Base-by-base conservation (phyloP, 1,284 basidiomycete genomes). In the Cryptococcus floricola region DNA sequence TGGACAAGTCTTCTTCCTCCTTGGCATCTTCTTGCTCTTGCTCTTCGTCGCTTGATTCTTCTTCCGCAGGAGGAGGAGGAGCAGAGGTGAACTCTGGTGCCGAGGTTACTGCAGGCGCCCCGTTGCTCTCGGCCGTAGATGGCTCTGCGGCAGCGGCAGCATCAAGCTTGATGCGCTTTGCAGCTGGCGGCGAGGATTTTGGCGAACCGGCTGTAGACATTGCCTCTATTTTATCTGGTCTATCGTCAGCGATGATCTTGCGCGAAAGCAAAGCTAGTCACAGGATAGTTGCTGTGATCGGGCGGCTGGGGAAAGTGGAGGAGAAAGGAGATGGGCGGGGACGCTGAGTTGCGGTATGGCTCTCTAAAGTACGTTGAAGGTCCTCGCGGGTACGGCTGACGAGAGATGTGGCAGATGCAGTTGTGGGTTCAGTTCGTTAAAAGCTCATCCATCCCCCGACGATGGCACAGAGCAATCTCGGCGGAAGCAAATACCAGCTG, bases 1-100 rank as follows among this genome's bases (percentile, higher is more conserved):
- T 82, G 52, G 82, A 82, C 50, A 82, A 57, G 46, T 79, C 81
- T 60, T 81, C 80, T 48, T 80, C 74, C 52, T 74, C 72, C 51
- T 73, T 66, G 48, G 43, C 57, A n/a, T 48, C 52, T 9, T 60
- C 63, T 9, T 76, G 69, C 47, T 71, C 70, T 46, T 72, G 66
- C 48, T 75, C 72, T 50, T 84, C 82, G n/a, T 78, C 75, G 42
- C 70, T 62, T 27, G 47, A 48, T 18, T 43, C 53, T 42, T 50
- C 60, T 34, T 60, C 47, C 45, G 45, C 58, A 43, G 37, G 39
- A 13, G 8, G 38, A 31, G 43, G 47, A 41, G 55, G 58, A 18
- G 39, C 53, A 19, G 53, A 61, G 25, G 50, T 52, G 47, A 59
- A 39, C 4, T 46, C 18, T 4, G 58, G 57, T 19, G 62, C 58